Conservation (phyloP, 1,284 basidiomycete genomes). For the Leccinum fallax region DNA sequence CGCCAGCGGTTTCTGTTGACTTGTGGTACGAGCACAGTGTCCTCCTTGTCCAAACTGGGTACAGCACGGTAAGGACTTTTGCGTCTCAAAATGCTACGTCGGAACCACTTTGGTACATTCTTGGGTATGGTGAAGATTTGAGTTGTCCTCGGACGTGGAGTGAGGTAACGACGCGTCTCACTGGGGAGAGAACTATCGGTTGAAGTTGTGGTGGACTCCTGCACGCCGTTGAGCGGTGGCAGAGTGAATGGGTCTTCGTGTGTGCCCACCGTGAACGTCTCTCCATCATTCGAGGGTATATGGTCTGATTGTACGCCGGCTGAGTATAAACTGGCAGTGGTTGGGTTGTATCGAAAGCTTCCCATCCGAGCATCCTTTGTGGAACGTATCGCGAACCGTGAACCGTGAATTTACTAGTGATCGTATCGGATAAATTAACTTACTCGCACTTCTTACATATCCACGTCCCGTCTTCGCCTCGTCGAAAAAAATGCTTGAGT, state of each 20-base stretch:
- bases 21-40: background rate
- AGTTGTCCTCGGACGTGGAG: background rate
- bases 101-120: slow-evolving; percentile 20
- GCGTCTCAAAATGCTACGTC: slow-evolving; percentile 31
- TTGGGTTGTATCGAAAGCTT: background rate
- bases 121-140: background rate
- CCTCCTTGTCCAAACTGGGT: background rate
- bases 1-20: background rate
- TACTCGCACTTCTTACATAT: too few species aligned
- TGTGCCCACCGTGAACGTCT: slow-evolving; percentile 29
- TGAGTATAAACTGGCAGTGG: background rate
- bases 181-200: slow-evolving; percentile 2
- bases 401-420: slow-evolving; percentile 37
- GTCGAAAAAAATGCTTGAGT: too few species aligned
- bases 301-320: slow-evolving; percentile 8
- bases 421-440: too few species aligned
- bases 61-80: slow-evolving; percentile 7
- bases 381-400: slow-evolving; percentile 33
- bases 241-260: slow-evolving; percentile 18
- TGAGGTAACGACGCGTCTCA: background rate
- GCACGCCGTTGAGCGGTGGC: background rate
- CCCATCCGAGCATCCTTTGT: slow-evolving; percentile 17
- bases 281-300: slow-evolving; percentile 31
- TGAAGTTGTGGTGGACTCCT: background rate
- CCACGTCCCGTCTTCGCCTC: too few species aligned